Conservation (phyloP, 495 filamentous ascomycete genomes). For the Thermochaetoides thermophila region DNA sequence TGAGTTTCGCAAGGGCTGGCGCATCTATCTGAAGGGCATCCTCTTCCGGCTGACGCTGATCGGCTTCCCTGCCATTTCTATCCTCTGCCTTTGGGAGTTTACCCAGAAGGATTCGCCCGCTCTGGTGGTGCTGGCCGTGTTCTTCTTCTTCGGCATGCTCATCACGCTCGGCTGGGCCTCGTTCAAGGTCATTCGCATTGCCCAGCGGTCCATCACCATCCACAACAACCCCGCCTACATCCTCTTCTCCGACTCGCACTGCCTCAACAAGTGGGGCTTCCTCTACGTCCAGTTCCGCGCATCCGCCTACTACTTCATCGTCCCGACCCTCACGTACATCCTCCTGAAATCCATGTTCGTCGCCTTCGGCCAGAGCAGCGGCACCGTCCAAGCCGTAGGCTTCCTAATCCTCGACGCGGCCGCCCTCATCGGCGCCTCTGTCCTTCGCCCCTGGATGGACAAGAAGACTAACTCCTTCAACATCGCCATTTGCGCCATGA, state of each 20-base stretch:
- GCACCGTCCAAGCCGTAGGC: slow-evolving; percentile 67
- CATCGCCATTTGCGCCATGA: slow-evolving; percentile 78
- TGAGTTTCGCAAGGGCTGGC: slow-evolving; percentile 83
- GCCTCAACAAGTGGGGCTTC: slow-evolving; percentile 97
- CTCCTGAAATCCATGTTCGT: slow-evolving; percentile 85
- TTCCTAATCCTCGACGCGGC: slow-evolving; percentile 74
- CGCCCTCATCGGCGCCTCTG: slow-evolving; percentile 62
- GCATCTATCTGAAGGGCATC: slow-evolving; percentile 52
- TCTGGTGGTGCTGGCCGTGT: slow-evolving; percentile 74
- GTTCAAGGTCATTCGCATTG: slow-evolving; percentile 78
- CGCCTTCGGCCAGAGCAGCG: slow-evolving; percentile 59
- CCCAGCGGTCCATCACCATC: slow-evolving; percentile 76
- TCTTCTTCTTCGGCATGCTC: slow-evolving; percentile 80
- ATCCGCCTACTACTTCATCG: slow-evolving; percentile 93
- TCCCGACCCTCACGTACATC: slow-evolving; percentile 65
- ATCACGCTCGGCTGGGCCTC: slow-evolving; percentile 73
- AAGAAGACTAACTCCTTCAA: slow-evolving; percentile 98
- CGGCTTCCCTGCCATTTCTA: slow-evolving; percentile 84
- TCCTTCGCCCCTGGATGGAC: slow-evolving; percentile 95
- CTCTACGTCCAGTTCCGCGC: slow-evolving; percentile 96
- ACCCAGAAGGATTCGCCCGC: slow-evolving; percentile 74
- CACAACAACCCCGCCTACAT: slow-evolving; percentile 98
- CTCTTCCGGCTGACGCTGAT: slow-evolving; percentile 87
- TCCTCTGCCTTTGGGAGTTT: slow-evolving; percentile 92
- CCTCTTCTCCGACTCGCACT: slow-evolving; percentile 85